phyloP scores from a whole-genome alignment of 2,329 filamentous ascomycete species.

The Botrytis fragariae region DNA sequence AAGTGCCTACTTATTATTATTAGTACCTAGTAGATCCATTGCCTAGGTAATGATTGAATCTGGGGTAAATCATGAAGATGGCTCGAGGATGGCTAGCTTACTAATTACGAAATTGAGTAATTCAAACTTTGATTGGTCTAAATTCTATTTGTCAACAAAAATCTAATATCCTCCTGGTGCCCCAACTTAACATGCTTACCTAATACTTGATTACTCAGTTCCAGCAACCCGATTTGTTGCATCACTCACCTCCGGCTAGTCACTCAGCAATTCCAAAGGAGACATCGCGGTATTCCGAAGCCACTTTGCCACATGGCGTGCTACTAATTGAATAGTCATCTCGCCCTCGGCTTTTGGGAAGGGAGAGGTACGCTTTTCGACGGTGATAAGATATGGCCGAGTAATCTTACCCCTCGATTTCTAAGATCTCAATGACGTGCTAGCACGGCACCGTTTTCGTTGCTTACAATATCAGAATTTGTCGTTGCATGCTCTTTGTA shows the following conservation, averaged over 20 bases:
- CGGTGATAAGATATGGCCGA: not conserved
- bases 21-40: too few species aligned
- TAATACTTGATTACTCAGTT: not conserved
- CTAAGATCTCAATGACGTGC: constrained; percentile 20
- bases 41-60: not conserved
- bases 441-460: not conserved
- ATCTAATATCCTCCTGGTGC: not conserved
- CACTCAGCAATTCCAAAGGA: not conserved
- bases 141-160: not conserved
- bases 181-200: not conserved
- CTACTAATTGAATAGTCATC: not conserved
- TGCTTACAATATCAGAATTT: not conserved
- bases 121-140: not conserved
- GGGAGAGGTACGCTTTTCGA: not conserved
- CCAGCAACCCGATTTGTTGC: not conserved
- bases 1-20: too few species aligned
- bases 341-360: constrained; percentile 3
- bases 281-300: not conserved
- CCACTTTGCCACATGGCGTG: constrained; percentile 9
- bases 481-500: not conserved
- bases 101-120: not conserved
- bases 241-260: not conserved
- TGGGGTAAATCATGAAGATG: not conserved
- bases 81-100: not conserved
- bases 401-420: constrained; percentile 17